These are phyloP conservation scores for Gorgonomyces haynaldii DNA, from an alignment of 192 early-diverging fungal species.

Conservation along the genomic window DNA sequence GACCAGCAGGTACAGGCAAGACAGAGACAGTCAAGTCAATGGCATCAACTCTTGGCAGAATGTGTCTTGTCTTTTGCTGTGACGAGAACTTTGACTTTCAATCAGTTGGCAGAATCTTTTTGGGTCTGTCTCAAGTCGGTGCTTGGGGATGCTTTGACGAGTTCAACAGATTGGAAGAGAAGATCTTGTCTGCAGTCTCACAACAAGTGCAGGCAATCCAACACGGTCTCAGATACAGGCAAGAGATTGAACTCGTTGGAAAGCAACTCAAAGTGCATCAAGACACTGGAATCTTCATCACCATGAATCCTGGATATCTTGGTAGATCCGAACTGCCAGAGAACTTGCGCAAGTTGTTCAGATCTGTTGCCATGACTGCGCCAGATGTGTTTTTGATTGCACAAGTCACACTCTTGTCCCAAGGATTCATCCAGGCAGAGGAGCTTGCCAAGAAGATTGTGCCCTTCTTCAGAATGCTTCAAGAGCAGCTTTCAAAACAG, in stretches of 20 bases:
- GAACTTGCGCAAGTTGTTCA: slow-evolving; percentile 98
- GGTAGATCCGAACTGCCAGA: slow-evolving; percentile 97
- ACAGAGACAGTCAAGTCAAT: slow-evolving; percentile 98
- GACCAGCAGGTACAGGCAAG: slow-evolving; percentile 98
- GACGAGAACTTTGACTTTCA: slow-evolving; percentile 99
- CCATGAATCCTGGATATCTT: slow-evolving; percentile 99
- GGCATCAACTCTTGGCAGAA: slow-evolving; percentile 86
- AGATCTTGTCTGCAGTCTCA: slow-evolving; percentile 95
- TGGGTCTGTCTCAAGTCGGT: slow-evolving; percentile 96
- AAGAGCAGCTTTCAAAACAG: slow-evolving; percentile 89
- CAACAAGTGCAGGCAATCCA: slow-evolving; percentile 99
- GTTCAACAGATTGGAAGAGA: slow-evolving; percentile 97
- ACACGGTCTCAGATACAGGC: slow-evolving; percentile 68
- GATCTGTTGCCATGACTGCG: slow-evolving; percentile 97
- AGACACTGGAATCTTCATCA: slow-evolving; percentile 82
- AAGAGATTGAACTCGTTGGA: slow-evolving; percentile 88
- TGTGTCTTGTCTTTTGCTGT: slow-evolving; percentile 99
- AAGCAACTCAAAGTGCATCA: slow-evolving; percentile 74
- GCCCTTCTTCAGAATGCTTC: slow-evolving; percentile 91
- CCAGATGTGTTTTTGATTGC: slow-evolving; percentile 97
- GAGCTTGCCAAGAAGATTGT: slow-evolving; percentile 88
- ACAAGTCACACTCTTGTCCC: slow-evolving; percentile 99
- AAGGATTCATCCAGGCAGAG: slow-evolving; percentile 97
- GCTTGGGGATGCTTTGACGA: slow-evolving; percentile 99
- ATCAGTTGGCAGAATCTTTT: slow-evolving; percentile 99